Evolutionary conservation across 768 basidiomycete genomes (phyloP).

Genomic region (Lactarius tabidus): DNA sequence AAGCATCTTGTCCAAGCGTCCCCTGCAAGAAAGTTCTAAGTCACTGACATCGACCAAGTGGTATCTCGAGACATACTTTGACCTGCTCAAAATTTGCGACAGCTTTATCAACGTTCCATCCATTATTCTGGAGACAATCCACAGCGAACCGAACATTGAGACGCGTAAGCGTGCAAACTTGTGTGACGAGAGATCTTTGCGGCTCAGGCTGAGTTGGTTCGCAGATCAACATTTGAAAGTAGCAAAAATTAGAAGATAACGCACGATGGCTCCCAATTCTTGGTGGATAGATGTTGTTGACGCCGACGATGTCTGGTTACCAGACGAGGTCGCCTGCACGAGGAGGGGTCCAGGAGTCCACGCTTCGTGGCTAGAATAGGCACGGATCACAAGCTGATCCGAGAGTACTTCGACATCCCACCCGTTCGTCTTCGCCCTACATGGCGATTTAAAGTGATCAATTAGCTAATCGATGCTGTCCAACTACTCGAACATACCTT

Average conservation of each 20-base stretch:
- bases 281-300: constrained; percentile 43
- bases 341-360: constrained; percentile 74
- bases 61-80: constrained; percentile 59
- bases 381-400: constrained; percentile 79
- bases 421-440: constrained; percentile 71
- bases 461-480: constrained; percentile 16
- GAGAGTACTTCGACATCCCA: constrained; percentile 92
- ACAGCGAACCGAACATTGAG: constrained; percentile 76
- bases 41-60: constrained; percentile 35
- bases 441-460: constrained; percentile 7
- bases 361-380: constrained; percentile 77
- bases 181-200: constrained; percentile 65
- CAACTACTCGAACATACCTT: constrained; percentile 50
- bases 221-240: constrained; percentile 17
- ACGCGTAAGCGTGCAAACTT: constrained; percentile 67
- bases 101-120: constrained; percentile 79
- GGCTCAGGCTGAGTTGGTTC: constrained; percentile 51
- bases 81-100: constrained; percentile 84
- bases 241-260: constrained; percentile 4
- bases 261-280: constrained; percentile 53
- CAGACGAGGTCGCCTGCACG: constrained; percentile 51
- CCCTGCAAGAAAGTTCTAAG: constrained; percentile 20
- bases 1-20: constrained; percentile 30
- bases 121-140: constrained; percentile 83
- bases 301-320: constrained; percentile 27